Conservation (phyloP, 441 rosid genomes). For the Bocquillonia castaneifolia region DNA sequence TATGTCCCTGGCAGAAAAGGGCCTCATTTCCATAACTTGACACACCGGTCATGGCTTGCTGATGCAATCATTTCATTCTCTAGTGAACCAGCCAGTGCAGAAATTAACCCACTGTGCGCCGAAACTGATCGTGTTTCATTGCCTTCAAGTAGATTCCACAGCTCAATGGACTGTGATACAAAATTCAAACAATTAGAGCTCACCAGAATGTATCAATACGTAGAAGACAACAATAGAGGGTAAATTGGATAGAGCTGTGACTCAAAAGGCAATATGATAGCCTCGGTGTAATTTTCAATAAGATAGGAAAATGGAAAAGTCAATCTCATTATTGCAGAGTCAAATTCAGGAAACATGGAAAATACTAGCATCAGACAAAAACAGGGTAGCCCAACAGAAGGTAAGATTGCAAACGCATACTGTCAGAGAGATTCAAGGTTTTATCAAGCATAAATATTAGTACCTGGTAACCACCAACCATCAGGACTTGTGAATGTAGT, state of each 20-base stretch:
- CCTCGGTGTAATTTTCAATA: too few species aligned
- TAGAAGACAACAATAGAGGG: background rate
- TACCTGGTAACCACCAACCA: slow-evolving; percentile 39
- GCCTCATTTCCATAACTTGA: slow-evolving; percentile 40
- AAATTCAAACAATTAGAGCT: slow-evolving; percentile 13
- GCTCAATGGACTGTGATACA: slow-evolving; percentile 33
- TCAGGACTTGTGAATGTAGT: slow-evolving; percentile 29
- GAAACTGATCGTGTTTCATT: slow-evolving; percentile 26
- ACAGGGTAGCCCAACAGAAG: too few species aligned
- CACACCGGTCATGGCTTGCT: slow-evolving; percentile 39
- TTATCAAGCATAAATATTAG: too few species aligned
- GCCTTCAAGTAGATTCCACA: slow-evolving; percentile 43
- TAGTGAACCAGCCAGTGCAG: slow-evolving; percentile 31
- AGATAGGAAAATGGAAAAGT: too few species aligned
- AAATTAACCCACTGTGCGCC: slow-evolving; percentile 34
- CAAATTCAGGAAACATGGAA: too few species aligned
- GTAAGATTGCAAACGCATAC: too few species aligned
- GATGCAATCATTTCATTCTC: slow-evolving; percentile 36
- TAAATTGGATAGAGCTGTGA: background rate
- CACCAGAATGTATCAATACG: background rate
- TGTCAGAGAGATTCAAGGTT: too few species aligned
- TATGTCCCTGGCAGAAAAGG: background rate
- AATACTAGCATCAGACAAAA: too few species aligned
- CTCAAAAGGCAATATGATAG: too few species aligned
- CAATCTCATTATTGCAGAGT: too few species aligned